Evolutionary conservation across 2,329 filamentous ascomycete species (phyloP).

Genomic region (Pseudogymnoascus pannorum): DNA sequence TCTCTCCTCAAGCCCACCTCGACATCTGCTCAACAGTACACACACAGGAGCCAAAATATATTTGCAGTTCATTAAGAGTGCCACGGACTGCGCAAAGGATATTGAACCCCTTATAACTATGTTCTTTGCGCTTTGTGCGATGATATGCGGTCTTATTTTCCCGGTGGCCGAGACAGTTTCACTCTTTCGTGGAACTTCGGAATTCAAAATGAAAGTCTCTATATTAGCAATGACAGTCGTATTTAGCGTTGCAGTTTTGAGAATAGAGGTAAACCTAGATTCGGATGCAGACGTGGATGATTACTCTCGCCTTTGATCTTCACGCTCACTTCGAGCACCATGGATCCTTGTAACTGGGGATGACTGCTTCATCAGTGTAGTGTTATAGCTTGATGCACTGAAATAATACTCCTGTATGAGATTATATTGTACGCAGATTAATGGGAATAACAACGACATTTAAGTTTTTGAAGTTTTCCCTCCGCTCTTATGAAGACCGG

Average conservation of each 20-base stretch:
- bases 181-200: neutral
- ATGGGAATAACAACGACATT: neutral
- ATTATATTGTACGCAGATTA: neutral
- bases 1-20: neutral
- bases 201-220: neutral
- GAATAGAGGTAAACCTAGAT: conserved; percentile 17
- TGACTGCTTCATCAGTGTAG: neutral
- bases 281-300: neutral
- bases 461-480: neutral
- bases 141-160: neutral
- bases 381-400: neutral
- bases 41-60: neutral
- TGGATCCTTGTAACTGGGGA: neutral
- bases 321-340: neutral
- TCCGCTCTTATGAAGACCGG: neutral
- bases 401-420: neutral
- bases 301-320: neutral
- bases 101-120: neutral
- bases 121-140: neutral
- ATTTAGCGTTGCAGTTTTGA: conserved; percentile 16
- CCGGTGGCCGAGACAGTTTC: neutral
- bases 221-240: neutral
- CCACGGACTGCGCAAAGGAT: neutral
- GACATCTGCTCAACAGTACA: neutral
- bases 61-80: neutral